Evolutionary conservation across 179 eudicot genomes (phyloP), one percentile per base, ranked within the genome.

Genomic region (Spinacia oleracea): DNA sequence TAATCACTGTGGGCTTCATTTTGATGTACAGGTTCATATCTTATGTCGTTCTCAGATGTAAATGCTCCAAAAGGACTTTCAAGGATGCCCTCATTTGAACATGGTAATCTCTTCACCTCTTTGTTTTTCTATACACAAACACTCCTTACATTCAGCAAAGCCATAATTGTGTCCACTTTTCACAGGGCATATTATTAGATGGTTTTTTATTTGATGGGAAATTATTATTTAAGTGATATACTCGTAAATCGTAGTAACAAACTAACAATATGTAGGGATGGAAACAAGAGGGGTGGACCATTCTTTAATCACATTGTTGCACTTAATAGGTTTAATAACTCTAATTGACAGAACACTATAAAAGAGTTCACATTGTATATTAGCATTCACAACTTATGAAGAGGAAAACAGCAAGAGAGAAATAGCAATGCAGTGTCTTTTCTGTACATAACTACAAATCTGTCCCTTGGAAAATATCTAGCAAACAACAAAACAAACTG

Each of bases 1-100:
- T 85, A 62, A 84, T 96, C 70, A 96, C 90, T 79, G 86, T 91
- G 70, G 84, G 94, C 76, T 96, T 92, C 76, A 90, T 93, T 59
- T 63, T 90, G 84, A 53, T 96, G 21, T 96, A 96, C 85, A 92
- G 99, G 91, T 92, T 96, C 75, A 75, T 86, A 80, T 80, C 92
- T 76, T 96, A 96, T 87, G 91, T 91, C 64, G 89, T 96, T 84
- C 92, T 96, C 46, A 93, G 96, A 82, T 90, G 83, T 77, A 88
- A 89, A 78, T 96, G 98, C 82, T 91, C 96, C 35, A 87, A 85
- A 48, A 85, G 84, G 72, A 88, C 91, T 74, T 79, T 90, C 72
- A 87, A 80, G 76, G 83, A 83, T 45, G 63, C 84, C 58, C 73
- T 89, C 50, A 42, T 87, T 60, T 92, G 85, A 62, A 67, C 70